Conservation (phyloP, 768 basidiomycete genomes). For the Lactarius deliciosus region DNA sequence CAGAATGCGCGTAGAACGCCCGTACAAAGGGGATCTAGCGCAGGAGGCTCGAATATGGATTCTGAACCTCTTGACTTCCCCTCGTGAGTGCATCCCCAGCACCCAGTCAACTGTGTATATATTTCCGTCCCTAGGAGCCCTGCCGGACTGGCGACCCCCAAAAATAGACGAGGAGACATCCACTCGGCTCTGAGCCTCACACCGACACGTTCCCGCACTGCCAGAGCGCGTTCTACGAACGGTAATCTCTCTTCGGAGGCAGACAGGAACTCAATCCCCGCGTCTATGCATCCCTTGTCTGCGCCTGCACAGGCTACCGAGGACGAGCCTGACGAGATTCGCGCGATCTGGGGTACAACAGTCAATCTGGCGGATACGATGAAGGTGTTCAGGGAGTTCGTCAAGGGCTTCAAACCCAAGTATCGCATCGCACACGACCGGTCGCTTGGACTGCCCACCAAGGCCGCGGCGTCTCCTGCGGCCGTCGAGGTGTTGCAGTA, state of each 20-base stretch:
- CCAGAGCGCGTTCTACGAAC: constrained; percentile 39
- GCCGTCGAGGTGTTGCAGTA: constrained; percentile 73
- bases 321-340: constrained; percentile 79
- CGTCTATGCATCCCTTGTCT: constrained; percentile 55
- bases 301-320: constrained; percentile 62
- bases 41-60: constrained; percentile 32
- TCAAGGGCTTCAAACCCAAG: constrained; percentile 91
- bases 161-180: constrained; percentile 84
- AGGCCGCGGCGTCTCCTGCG: constrained; percentile 54
- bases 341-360: constrained; percentile 97
- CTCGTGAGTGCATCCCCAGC: constrained; percentile 44
- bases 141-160: constrained; percentile 54
- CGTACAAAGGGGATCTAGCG: constrained; percentile 24
- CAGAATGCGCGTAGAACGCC: constrained; percentile 31
- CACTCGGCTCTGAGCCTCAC: constrained; percentile 74
- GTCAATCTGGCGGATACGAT: constrained; percentile 91
- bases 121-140: constrained; percentile 47
- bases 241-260: constrained; percentile 59
- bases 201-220: constrained; percentile 43
- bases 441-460: constrained; percentile 53
- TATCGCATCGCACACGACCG: constrained; percentile 76
- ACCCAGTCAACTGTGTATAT: background rate
- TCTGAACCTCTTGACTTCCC: constrained; percentile 74
- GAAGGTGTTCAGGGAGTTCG: constrained; percentile 84
- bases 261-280: constrained; percentile 54